Evolutionary conservation across 345 rosid genomes (phyloP).

Genomic region (Syzygium aqueum): DNA sequence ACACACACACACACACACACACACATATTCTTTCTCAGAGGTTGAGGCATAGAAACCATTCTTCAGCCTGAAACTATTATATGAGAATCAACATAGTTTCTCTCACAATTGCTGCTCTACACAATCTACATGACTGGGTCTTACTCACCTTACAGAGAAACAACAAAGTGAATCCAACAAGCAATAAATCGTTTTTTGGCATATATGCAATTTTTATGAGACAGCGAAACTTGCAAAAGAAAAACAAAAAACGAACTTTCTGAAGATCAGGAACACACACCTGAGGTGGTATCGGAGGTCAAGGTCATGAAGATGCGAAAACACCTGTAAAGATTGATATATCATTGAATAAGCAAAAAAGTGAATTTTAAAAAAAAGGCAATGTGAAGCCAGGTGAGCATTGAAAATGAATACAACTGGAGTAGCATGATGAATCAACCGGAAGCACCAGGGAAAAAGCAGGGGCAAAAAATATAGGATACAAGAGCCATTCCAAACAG

Average conservation of each 20-base stretch:
- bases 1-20: too few relatives aligned
- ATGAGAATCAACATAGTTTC: not conserved
- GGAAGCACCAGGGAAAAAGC: not conserved
- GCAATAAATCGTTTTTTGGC: not conserved
- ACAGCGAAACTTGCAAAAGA: not conserved
- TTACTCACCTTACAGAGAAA: not conserved
- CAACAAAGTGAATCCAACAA: not conserved
- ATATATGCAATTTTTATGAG: not conserved
- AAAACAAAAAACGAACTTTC: not conserved
- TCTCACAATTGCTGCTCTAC: not conserved
- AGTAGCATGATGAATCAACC: not conserved
- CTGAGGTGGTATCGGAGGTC: slow-evolving; percentile 92
- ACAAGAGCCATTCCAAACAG: not conserved
- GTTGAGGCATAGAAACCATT: not conserved
- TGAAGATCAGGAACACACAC: slow-evolving; percentile 17
- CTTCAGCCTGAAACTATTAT: not conserved
- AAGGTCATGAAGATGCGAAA: slow-evolving; percentile 89
- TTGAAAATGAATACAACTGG: not conserved
- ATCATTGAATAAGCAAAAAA: not conserved
- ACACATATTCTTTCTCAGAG: not conserved
- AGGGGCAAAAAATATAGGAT: not conserved
- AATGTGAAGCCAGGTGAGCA: not conserved
- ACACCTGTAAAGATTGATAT: slow-evolving; percentile 42
- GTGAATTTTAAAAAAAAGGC: not conserved
- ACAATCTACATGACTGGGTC: not conserved